A percentile compares a stretch with the other conserved stretches of the same genome.
phyloP scores from a whole-genome alignment of 257 asterid species.

The Mentha longifolia region DNA sequence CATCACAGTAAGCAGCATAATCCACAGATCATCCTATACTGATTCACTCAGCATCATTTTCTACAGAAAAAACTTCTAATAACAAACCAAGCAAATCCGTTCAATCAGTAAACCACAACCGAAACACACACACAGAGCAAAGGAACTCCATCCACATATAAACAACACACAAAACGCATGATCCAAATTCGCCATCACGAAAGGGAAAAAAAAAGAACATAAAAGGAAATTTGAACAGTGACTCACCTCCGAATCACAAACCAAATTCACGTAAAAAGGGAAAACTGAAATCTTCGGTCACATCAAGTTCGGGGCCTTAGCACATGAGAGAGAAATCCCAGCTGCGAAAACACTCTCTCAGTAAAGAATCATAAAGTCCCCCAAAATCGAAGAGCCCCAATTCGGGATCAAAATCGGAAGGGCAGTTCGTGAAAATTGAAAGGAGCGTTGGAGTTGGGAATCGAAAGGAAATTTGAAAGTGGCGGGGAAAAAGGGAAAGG shows the following conservation, averaged over 20 bases:
- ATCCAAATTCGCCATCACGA: constrained; percentile 13
- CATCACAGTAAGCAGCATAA: not conserved
- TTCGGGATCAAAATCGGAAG: not conserved
- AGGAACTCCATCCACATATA: not conserved
- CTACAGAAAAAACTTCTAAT: constrained; percentile 7
- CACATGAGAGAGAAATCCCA: constrained; percentile 28
- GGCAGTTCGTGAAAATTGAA: not conserved
- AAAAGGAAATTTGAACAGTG: not conserved
- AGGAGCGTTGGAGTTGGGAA: not conserved
- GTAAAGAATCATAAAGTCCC: constrained; percentile 26
- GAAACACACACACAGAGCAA: constrained; percentile 11
- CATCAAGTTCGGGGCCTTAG: constrained; percentile 40
- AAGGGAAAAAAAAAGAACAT: not conserved
- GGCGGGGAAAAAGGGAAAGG: constrained; percentile 60
- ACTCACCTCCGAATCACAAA: constrained; percentile 34
- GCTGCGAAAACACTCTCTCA: constrained; percentile 23
- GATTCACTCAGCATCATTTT: not conserved
- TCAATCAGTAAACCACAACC: constrained; percentile 18
- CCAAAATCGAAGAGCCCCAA: constrained; percentile 11
- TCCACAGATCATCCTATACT: not conserved
- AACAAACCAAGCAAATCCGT: constrained; percentile 19
- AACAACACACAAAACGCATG: not conserved
- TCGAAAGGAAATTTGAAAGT: constrained; percentile 46
- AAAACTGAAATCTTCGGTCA: constrained; percentile 24
- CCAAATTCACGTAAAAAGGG: not conserved